Conservation (phyloP, 495 filamentous ascomycete genomes). For the Xylaria longipes region DNA sequence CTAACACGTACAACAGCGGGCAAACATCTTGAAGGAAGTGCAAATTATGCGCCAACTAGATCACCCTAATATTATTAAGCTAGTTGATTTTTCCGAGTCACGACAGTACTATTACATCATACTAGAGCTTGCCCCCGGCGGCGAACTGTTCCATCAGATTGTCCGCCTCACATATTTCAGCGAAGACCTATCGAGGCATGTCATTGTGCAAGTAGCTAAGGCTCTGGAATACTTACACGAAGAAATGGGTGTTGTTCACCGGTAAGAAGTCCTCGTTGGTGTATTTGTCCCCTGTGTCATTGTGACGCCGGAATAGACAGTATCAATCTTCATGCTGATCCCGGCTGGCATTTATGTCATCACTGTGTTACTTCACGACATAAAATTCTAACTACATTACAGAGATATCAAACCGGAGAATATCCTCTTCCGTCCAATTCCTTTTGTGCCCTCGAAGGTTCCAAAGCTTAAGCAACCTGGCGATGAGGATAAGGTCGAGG, state of each 20-base stretch:
- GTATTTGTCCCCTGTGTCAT: neutral
- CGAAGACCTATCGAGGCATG: constrained; percentile 91
- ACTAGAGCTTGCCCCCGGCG: constrained; percentile 91
- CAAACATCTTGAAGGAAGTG: constrained; percentile 97
- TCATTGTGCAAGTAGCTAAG: constrained; percentile 91
- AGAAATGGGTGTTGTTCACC: constrained; percentile 92
- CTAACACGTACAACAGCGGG: constrained; percentile 65
- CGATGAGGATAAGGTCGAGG: constrained; percentile 96
- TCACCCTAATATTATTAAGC: constrained; percentile 91
- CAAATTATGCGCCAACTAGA: constrained; percentile 98
- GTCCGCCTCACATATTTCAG: constrained; percentile 98
- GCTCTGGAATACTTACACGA: constrained; percentile 95
- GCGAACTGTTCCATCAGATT: constrained; percentile 98
- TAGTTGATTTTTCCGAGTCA: constrained; percentile 93
- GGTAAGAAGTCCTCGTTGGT: constrained; percentile 61
- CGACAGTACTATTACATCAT: constrained; percentile 97
- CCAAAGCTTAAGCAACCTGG: constrained; percentile 80
- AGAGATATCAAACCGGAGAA: constrained; percentile 99
- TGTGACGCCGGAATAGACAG: neutral
- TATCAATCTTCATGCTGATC: neutral
- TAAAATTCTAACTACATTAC: constrained; percentile 12
- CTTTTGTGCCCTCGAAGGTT: constrained; percentile 78
- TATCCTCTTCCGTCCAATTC: constrained; percentile 86
- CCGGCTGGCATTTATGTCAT: neutral
- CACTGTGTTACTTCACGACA: too few species aligned